A percentile compares a stretch with the other conserved stretches of the same genome.
Conservation (phyloP, 208 protist species). For the Wallacemonas collosoma region DNA sequence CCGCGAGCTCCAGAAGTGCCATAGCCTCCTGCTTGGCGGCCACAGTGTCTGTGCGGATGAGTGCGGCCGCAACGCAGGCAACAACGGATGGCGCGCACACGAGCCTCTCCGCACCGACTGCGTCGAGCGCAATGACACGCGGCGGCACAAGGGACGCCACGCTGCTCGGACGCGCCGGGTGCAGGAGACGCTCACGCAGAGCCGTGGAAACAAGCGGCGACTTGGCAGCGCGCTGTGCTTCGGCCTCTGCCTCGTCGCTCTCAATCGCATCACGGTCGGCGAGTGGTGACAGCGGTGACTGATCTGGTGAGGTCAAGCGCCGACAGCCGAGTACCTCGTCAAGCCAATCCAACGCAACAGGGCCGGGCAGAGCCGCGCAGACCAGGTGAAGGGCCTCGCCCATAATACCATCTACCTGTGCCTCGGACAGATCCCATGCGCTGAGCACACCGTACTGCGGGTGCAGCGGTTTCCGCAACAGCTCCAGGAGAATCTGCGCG, state of each 20-base stretch:
- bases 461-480: constrained; percentile 58
- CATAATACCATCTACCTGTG: constrained; percentile 24
- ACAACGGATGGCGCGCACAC: constrained; percentile 33
- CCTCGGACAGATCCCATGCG: constrained; percentile 46
- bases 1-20: constrained; percentile 40
- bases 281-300: not conserved
- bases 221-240: no score
- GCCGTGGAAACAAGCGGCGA: not conserved
- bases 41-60: constrained; percentile 32
- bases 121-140: not conserved
- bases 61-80: constrained; percentile 32
- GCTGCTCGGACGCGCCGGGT: no score
- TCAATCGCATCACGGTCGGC: not conserved
- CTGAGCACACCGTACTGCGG: constrained; percentile 39
- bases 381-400: constrained; percentile 28
- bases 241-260: no score
- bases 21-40: constrained; percentile 31
- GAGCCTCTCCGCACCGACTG: constrained; percentile 28
- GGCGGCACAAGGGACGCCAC: no score
- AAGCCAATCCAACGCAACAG: constrained; percentile 38
- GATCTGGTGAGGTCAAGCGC: constrained; percentile 6
- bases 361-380: constrained; percentile 24
- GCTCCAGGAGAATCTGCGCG: constrained; percentile 43
- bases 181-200: constrained; percentile 16
- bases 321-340: constrained; percentile 16